Evolutionary conservation across 331 rosid species (phyloP).

Genomic region (Dryas integrifolia): DNA sequence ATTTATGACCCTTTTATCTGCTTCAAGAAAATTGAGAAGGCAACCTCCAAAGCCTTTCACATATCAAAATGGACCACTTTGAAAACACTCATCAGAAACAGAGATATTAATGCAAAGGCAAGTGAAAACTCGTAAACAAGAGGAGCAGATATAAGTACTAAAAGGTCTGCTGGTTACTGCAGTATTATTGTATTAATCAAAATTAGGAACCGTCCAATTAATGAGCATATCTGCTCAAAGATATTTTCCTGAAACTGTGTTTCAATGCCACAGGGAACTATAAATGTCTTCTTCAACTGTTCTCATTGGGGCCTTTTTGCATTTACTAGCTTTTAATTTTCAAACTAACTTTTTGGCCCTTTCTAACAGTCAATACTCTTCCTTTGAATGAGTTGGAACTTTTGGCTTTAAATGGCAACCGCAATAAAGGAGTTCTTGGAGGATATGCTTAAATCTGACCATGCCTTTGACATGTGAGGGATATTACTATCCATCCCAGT

Average conservation of each 20-base stretch:
- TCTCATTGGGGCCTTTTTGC: slow-evolving; percentile 25
- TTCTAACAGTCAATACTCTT: slow-evolving; percentile 19
- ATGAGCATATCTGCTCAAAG: slow-evolving; percentile 32
- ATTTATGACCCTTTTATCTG: not conserved
- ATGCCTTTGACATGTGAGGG: not conserved
- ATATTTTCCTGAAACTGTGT: not conserved
- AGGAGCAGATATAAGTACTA: not conserved
- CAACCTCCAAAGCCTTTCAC: not conserved
- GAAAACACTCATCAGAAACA: not conserved
- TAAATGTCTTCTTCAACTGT: slow-evolving; percentile 21
- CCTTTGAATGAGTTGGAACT: slow-evolving; percentile 27
- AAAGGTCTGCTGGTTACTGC: not conserved
- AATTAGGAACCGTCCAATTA: slow-evolving; percentile 65
- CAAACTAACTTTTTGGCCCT: slow-evolving; percentile 30
- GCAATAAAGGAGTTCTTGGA: not conserved
- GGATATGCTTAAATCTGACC: not conserved
- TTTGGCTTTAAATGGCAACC: slow-evolving; percentile 43
- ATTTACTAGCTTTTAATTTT: slow-evolving; percentile 32
- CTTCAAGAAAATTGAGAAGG: not conserved
- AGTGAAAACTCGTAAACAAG: not conserved
- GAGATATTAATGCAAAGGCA: not conserved
- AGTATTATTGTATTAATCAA: slow-evolving; percentile 11
- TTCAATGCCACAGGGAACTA: slow-evolving; percentile 27
- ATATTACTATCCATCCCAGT: too few relatives aligned
- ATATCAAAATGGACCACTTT: slow-evolving; percentile 6